Evolutionary conservation across 192 early-diverging fungal species (phyloP), one percentile per base, ranked within the genome.

Genomic region (Ambispora gerdemannii): DNA sequence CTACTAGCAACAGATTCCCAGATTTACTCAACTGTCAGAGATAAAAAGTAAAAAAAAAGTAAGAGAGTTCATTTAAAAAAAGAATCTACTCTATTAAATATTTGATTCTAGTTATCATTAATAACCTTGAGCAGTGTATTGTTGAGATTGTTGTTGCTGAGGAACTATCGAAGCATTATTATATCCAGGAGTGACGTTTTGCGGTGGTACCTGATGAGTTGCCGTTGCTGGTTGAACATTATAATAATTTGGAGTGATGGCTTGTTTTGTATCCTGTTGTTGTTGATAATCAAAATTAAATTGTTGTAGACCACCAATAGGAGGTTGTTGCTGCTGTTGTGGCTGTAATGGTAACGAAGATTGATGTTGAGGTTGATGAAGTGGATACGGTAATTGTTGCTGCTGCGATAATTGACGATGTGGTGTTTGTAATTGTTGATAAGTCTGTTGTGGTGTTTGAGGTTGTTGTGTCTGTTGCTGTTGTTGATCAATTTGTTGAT

Each of bases 401-500:
- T 43, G 38, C 15, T 43, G 38, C 6, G 15, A 15, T 15, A 43
- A 43, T 43, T 17, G 20, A 20, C 30, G 13, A 22, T 65, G 25
- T 28, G 20, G 34, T 17, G 28, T 17, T 25, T 50, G 63, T 31
- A 8, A 22, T 49, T 65, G 10, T 43, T 65, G 28, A 27, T 20
- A 13, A 24, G 13, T 30, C 24, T 58, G 55, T 11, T 13, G 55
- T 30, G 13, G 55, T 11, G 28, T 32, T 53, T 68, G 43, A 34
- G 13, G 59, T 72, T 35, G 10, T 13, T 31, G 15, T 4, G 11
- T 10, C 36, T 63, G 60, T 8, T 61, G 71, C 19, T 72, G 67
- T 7, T 58, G 64, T 55, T 47, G 50, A 43, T 70, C 27, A 1
- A 20, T 53, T 30, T 64, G 75, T 15, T 50, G 71, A 30, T 68